Conservation (phyloP, 2,329 filamentous ascomycete species). For the Alternaria arborescens region DNA sequence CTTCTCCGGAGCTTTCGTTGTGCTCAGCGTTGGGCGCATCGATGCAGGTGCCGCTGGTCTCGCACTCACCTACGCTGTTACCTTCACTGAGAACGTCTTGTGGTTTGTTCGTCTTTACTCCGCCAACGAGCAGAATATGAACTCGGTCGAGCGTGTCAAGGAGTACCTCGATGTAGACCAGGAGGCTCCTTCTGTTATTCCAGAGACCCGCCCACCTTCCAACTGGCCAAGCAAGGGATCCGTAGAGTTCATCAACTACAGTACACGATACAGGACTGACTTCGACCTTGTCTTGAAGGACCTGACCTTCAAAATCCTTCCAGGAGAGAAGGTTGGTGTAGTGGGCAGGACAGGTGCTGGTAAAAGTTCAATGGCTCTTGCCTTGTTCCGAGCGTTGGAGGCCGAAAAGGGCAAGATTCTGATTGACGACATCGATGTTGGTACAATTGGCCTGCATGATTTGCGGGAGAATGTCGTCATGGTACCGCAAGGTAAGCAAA, state of each 20-base stretch:
- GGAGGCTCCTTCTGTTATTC: slow-evolving; percentile 80
- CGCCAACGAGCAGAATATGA: slow-evolving; percentile 99
- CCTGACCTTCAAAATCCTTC: slow-evolving; percentile 84
- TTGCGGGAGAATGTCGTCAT: slow-evolving; percentile 94
- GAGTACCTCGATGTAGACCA: slow-evolving; percentile 97
- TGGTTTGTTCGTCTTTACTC: slow-evolving; percentile 96
- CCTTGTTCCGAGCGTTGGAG: slow-evolving; percentile 92
- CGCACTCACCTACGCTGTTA: slow-evolving; percentile 93
- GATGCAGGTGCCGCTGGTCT: slow-evolving; percentile 93
- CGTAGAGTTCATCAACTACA: slow-evolving; percentile 89
- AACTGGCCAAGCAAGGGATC: slow-evolving; percentile 88
- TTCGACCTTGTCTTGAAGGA: slow-evolving; percentile 85
- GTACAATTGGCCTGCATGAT: slow-evolving; percentile 89
- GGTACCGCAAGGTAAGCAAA: slow-evolving; percentile 74
- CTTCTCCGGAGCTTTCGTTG: slow-evolving; percentile 90
- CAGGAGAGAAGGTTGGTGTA: slow-evolving; percentile 92
- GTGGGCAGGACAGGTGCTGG: slow-evolving; percentile 95
- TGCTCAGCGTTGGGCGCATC: slow-evolving; percentile 80
- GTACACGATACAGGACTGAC: slow-evolving; percentile 86
- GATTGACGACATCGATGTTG: slow-evolving; percentile 91
- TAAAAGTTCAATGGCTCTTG: slow-evolving; percentile 93
- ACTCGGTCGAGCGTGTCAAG: slow-evolving; percentile 95
- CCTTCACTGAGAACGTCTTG: slow-evolving; percentile 94
- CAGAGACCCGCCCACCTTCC: slow-evolving; percentile 76
- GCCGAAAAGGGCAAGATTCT: slow-evolving; percentile 88